A percentile compares a stretch with the other conserved stretches of the same genome.
Conservation (phyloP, 768 basidiomycete genomes). For the Suillus occidentalis region DNA sequence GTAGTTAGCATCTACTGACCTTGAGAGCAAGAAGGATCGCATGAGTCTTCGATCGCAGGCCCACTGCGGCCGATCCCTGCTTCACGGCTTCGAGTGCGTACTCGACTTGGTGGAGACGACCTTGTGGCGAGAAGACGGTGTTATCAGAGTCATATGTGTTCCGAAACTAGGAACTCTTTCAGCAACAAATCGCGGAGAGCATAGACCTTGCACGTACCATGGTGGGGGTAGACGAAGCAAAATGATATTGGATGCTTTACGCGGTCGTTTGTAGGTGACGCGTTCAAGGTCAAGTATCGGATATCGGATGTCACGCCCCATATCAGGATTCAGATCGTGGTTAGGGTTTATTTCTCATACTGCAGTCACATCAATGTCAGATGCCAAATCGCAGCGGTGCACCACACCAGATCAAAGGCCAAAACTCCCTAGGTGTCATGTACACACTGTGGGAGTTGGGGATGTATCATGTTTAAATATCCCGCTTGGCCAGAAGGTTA, state of each 20-base stretch:
- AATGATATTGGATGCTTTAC: slow-evolving; percentile 11
- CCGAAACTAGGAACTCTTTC: slow-evolving; percentile 59
- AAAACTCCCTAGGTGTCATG: too few relatives aligned
- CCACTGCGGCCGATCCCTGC: slow-evolving; percentile 99
- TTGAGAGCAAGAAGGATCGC: slow-evolving; percentile 90
- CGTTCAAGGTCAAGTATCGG: slow-evolving; percentile 24
- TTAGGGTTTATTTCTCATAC: slow-evolving; percentile 1
- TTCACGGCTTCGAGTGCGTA: slow-evolving; percentile 99
- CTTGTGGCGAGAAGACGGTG: slow-evolving; percentile 96
- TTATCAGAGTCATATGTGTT: slow-evolving; percentile 99
- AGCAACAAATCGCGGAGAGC: slow-evolving; percentile 6
- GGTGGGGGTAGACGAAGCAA: slow-evolving; percentile 18
- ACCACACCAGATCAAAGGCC: too few relatives aligned
- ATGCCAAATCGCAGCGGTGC: too few relatives aligned
- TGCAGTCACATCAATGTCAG: too few relatives aligned
- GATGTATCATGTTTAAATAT: too few relatives aligned
- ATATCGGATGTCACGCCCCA: slow-evolving; percentile 12
- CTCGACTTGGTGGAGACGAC: slow-evolving; percentile 95
- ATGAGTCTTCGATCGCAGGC: slow-evolving; percentile 93
- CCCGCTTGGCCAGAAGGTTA: too few relatives aligned
- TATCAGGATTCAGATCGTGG: not conserved
- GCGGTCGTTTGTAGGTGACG: slow-evolving; percentile 28
- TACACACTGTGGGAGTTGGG: too few relatives aligned
- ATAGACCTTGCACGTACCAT: slow-evolving; percentile 29
- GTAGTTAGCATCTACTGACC: slow-evolving; percentile 42